phyloP scores from a whole-genome alignment of 2,329 filamentous ascomycete species.

The Diplocarpon rosae region DNA sequence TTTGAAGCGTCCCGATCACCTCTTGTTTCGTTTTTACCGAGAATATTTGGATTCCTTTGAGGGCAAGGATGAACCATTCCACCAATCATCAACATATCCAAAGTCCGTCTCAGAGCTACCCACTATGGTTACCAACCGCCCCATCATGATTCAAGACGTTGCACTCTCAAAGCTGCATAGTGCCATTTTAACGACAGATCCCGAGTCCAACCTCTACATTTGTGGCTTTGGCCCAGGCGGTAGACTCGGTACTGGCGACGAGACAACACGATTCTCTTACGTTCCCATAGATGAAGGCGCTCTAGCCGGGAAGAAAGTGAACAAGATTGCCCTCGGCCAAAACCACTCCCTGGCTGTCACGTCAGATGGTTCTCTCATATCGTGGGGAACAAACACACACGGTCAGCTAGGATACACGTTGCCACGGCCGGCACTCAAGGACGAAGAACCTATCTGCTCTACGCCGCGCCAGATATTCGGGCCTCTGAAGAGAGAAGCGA shows the following conservation, averaged over 20 bases:
- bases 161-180: constrained; percentile 87
- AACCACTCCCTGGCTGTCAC: constrained; percentile 84
- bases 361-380: constrained; percentile 80
- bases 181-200: constrained; percentile 76
- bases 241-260: constrained; percentile 77
- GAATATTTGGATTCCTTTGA: constrained; percentile 44
- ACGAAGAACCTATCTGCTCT: constrained; percentile 75
- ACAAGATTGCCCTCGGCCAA: constrained; percentile 74
- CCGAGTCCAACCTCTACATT: constrained; percentile 81
- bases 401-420: constrained; percentile 80
- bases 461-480: constrained; percentile 85
- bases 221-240: constrained; percentile 89
- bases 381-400: constrained; percentile 82
- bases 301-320: constrained; percentile 61
- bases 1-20: constrained; percentile 64
- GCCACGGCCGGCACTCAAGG: constrained; percentile 52
- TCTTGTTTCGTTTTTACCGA: constrained; percentile 62
- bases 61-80: constrained; percentile 13
- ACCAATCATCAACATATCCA: constrained; percentile 19
- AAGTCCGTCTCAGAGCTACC: constrained; percentile 46
- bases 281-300: constrained; percentile 67
- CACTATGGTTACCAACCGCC: constrained; percentile 57
- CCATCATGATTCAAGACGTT: constrained; percentile 69
- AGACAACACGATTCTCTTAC: constrained; percentile 81
- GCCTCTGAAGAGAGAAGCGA: constrained; percentile 71